Evolutionary conservation across 371 early-diverging fungal species (phyloP).

Genomic region (Smittium mucronatum): DNA sequence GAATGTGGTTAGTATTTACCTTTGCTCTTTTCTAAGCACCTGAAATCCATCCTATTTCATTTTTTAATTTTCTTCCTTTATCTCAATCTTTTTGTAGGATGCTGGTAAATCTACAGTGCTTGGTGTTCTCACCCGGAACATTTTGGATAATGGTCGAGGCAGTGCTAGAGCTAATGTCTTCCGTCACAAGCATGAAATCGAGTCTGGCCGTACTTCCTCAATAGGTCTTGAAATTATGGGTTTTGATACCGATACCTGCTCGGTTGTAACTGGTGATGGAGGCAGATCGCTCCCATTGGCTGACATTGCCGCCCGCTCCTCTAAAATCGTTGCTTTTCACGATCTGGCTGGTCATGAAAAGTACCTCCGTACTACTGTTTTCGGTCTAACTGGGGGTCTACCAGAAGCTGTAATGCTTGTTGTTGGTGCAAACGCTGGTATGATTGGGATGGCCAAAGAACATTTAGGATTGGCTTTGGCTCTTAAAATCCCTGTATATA

Average conservation of each 20-base stretch:
- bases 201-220: conserved; percentile 80
- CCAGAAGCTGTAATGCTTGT: conserved; percentile 86
- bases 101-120: conserved; percentile 63
- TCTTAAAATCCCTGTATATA: conserved; percentile 70
- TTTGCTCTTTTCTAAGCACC: conserved; percentile 19
- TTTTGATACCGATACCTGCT: conserved; percentile 48
- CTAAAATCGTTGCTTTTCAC: conserved; percentile 73
- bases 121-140: conserved; percentile 79
- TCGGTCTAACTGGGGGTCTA: conserved; percentile 79
- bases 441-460: conserved; percentile 89
- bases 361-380: conserved; percentile 86
- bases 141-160: conserved; percentile 86
- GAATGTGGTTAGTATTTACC: conserved; percentile 43
- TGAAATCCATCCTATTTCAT: conserved; percentile 3
- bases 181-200: conserved; percentile 86
- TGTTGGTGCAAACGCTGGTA: conserved; percentile 83
- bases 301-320: conserved; percentile 55
- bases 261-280: conserved; percentile 17
- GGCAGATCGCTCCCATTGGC: conserved; percentile 65
- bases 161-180: conserved; percentile 80
- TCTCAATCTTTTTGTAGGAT: conserved; percentile 11
- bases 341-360: conserved; percentile 90
- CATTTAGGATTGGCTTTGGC: conserved; percentile 81
- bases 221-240: conserved; percentile 84
- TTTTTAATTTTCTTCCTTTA: neutral